Evolutionary conservation across 2,329 filamentous ascomycete species (phyloP), one percentile per base, ranked within the genome.

Genomic region (Dryadomyces quercivorus): DNA sequence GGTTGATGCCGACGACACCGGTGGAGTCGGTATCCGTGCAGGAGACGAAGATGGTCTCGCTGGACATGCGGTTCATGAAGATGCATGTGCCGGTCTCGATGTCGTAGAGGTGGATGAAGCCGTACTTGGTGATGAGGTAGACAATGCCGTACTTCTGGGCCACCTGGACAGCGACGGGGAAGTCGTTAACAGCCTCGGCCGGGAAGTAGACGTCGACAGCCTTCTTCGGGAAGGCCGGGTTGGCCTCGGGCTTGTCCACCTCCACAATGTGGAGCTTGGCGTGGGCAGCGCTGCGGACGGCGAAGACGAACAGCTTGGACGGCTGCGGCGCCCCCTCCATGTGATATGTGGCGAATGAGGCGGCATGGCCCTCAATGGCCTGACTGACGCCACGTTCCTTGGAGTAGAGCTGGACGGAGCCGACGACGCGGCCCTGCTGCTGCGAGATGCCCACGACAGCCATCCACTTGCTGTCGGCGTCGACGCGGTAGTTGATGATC

Each of bases 11-110:
- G 53, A 98, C 80, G 59, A 98, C 86, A 63, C 94, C 94, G 48
- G 85, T 82, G 18, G 89, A 94, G 21, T 90, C 84, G 54, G 80
- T 79, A 67, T 98, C 93, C 40, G 84, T 75, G 49, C 88, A 86
- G 20, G 91, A 96, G 26, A 92, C 94, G 74, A 98, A 98, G 68
- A 98, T 97, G 26, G 93, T 98, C 68, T 98, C 93, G 75, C 90
- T 95, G 38, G 93, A 98, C 65, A 98, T 98, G 63, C 94, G 86
- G 78, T 98, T 98, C 90, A 98, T 94, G 80, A 96, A 98, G 67
- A 98, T 93, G 68, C 89, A 94, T 13, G 86, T 87, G 56, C 88
- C 94, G 8, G 88, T 93, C 75, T 98, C 94, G 55, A 98, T 82
- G 66, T 98, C 94, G 72, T 98, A 97, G 22, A 98, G 81, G 72